Conservation (phyloP, 805 yeast genomes). For the Starmerella potacharoeniae region DNA sequence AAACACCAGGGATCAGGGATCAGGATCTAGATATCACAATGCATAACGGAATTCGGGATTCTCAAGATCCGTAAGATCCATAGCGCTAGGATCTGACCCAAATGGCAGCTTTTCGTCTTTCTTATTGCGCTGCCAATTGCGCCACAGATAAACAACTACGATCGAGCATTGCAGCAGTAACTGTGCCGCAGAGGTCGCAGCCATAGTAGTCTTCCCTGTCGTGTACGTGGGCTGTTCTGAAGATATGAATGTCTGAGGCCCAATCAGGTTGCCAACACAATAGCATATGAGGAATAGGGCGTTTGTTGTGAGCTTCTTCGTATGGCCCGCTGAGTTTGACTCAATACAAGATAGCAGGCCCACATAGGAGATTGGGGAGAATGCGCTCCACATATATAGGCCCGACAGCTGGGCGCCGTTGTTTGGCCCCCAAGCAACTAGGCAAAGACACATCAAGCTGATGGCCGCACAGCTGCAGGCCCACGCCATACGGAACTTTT, state of each 20-base stretch:
- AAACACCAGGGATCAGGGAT: too few species aligned
- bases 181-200: constrained; percentile 32
- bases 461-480: constrained; percentile 8
- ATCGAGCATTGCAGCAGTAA: background rate
- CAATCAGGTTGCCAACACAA: constrained; percentile 45
- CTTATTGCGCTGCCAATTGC: constrained; percentile 14
- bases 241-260: constrained; percentile 51
- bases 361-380: constrained; percentile 8
- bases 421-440: constrained; percentile 22
- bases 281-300: constrained; percentile 39
- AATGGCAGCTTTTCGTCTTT: constrained; percentile 4
- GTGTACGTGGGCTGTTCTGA: constrained; percentile 48
- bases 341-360: constrained; percentile 27
- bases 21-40: background rate
- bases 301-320: constrained; percentile 42
- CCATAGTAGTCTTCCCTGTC: constrained; percentile 49
- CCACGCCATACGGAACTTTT: constrained; percentile 11
- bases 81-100: background rate
- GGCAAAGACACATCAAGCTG: constrained; percentile 10
- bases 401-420: constrained; percentile 16
- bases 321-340: constrained; percentile 45
- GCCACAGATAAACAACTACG: background rate
- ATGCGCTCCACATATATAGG: constrained; percentile 9
- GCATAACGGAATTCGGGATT: constrained; percentile 44
- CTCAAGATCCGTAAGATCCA: constrained; percentile 43